Percentiles rank a stretch among this genome's conserved stretches.
Conservation (phyloP, 148 eudicot genomes). For the Amaranthus cruentus region DNA sequence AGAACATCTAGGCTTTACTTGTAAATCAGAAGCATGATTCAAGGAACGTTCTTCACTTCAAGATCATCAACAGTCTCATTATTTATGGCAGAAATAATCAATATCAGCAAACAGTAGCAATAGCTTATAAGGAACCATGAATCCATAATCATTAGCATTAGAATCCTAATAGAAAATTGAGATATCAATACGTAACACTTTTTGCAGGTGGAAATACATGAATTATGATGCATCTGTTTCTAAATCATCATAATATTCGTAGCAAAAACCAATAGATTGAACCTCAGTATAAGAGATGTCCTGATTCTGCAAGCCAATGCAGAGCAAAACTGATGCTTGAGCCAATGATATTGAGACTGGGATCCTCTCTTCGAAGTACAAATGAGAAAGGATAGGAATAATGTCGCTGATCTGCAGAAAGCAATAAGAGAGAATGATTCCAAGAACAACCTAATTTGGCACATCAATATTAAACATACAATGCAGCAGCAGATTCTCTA, state of each 20-base stretch:
- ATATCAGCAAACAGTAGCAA: background rate
- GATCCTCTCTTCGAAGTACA: conserved; percentile 65
- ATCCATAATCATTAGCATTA: background rate
- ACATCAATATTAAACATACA: background rate
- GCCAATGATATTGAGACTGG: conserved; percentile 68
- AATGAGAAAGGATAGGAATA: conserved; percentile 41
- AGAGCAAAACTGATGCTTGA: conserved; percentile 89
- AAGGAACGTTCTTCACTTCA: background rate
- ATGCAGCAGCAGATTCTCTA: background rate
- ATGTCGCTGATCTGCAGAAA: conserved; percentile 54
- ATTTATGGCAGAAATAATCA: background rate
- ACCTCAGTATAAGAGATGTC: conserved; percentile 70
- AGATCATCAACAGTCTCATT: background rate
- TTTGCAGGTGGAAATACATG: background rate
- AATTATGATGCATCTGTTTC: background rate
- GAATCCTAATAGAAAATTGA: background rate
- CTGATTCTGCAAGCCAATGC: conserved; percentile 75
- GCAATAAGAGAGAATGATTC: background rate
- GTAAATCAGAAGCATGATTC: background rate
- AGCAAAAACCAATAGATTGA: conserved; percentile 16
- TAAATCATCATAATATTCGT: background rate
- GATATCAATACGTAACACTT: background rate
- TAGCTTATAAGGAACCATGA: background rate
- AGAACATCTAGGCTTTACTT: background rate
- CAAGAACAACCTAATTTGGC: background rate